phyloP scores from a whole-genome alignment of 2,329 filamentous ascomycete species.

The Pseudogymnoascus sp. region DNA sequence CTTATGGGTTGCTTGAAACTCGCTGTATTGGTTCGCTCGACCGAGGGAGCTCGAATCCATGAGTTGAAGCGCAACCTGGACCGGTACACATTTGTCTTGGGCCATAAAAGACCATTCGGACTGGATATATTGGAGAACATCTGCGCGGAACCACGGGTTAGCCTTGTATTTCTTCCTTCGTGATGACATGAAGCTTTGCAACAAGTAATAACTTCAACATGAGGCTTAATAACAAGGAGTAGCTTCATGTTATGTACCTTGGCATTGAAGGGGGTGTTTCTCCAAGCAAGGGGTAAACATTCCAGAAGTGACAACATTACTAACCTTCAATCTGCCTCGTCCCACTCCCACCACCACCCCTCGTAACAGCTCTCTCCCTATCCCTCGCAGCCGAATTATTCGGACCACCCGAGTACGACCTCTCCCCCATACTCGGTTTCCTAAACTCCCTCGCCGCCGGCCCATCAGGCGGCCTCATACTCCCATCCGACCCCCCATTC shows the following conservation, averaged over 20 bases:
- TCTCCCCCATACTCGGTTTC: constrained; percentile 2
- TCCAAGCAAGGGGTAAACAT: neutral
- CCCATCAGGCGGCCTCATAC: neutral
- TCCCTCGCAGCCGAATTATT: neutral
- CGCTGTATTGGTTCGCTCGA: constrained; percentile 76
- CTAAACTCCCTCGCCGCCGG: neutral
- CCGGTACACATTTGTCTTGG: constrained; percentile 77
- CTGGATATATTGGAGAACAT: constrained; percentile 73
- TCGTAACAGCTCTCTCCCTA: constrained; percentile 1
- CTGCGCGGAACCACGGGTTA: neutral
- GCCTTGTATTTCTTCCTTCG: neutral
- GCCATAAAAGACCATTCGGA: constrained; percentile 90
- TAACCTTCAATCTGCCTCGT: constrained; percentile 14
- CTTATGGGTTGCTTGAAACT: constrained; percentile 75
- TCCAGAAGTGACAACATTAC: neutral
- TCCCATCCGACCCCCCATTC: neutral
- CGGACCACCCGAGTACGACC: neutral
- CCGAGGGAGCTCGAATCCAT: constrained; percentile 92
- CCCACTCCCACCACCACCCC: constrained; percentile 10
- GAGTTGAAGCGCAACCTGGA: constrained; percentile 89
- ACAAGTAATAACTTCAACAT: neutral
- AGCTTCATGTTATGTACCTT: neutral
- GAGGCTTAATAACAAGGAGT: neutral
- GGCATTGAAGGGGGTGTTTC: neutral
- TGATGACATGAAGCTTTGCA: neutral